phyloP scores from a whole-genome alignment of 176 grass and related monocot species.

The Carex littledalei region DNA sequence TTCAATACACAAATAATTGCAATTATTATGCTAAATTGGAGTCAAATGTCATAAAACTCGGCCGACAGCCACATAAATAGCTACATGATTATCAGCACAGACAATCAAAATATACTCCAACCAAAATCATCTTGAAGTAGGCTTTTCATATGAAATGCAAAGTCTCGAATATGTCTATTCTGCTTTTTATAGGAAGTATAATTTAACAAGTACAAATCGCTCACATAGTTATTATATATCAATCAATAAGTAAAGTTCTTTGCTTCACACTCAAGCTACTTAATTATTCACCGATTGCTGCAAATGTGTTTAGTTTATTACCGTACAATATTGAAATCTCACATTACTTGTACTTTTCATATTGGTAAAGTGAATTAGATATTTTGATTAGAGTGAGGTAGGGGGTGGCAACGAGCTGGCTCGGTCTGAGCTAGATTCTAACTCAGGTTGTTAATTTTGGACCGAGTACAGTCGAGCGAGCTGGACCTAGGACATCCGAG shows the following conservation, averaged over 20 bases:
- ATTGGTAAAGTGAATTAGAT: no score
- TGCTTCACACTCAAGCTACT: background rate
- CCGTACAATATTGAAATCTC: no score
- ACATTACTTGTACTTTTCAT: no score
- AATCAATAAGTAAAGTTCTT: background rate
- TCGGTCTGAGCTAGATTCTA: no score
- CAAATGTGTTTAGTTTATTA: no score
- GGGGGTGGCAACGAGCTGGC: no score
- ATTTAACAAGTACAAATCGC: background rate
- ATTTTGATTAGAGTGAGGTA: no score
- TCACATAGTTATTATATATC: background rate
- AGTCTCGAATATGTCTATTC: constrained; percentile 5
- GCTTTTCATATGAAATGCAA: background rate
- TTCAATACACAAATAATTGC: background rate
- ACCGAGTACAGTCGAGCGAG: no score
- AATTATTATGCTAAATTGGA: background rate
- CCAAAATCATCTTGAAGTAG: background rate
- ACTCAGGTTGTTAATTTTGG: no score
- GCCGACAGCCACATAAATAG: background rate
- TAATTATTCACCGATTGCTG: background rate
- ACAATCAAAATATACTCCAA: background rate
- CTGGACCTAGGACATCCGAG: no score
- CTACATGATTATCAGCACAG: background rate
- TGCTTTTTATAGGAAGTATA: background rate
- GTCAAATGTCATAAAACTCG: background rate